phyloP scores from a whole-genome alignment of 495 filamentous ascomycete species.

The Wilcoxina mikolae region DNA sequence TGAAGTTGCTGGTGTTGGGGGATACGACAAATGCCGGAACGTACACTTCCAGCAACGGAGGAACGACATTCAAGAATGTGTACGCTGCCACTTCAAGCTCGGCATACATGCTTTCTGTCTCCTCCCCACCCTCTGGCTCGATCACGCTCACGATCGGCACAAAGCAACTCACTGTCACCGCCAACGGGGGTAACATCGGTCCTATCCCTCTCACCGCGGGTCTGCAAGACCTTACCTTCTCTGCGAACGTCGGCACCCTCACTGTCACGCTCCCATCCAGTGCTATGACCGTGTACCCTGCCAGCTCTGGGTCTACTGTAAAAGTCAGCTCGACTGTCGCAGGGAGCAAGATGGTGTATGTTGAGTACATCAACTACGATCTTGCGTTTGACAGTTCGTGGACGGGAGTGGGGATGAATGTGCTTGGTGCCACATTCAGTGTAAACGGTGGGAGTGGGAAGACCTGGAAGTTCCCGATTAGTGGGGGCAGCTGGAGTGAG shows the following conservation, averaged over 20 bases:
- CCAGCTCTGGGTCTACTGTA: slow-evolving; percentile 20
- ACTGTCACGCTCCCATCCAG: slow-evolving; percentile 26
- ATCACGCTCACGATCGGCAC: slow-evolving; percentile 9
- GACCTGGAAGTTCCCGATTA: slow-evolving; percentile 37
- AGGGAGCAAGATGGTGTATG: slow-evolving; percentile 31
- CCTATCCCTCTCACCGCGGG: not conserved
- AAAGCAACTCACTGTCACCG: not conserved
- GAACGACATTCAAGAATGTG: slow-evolving; percentile 27
- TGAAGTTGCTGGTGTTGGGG: slow-evolving; percentile 33
- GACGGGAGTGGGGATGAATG: slow-evolving; percentile 32
- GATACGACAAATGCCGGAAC: slow-evolving; percentile 28
- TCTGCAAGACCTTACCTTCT: slow-evolving; percentile 6
- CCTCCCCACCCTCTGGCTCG: slow-evolving; percentile 19
- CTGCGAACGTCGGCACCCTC: slow-evolving; percentile 12
- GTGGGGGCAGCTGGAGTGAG: slow-evolving; percentile 39
- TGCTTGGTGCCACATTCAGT: slow-evolving; percentile 35
- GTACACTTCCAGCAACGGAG: slow-evolving; percentile 16
- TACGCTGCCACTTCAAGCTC: slow-evolving; percentile 31
- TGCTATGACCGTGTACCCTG: too few relatives aligned
- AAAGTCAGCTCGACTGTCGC: slow-evolving; percentile 24
- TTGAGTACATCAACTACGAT: slow-evolving; percentile 41
- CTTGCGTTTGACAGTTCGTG: slow-evolving; percentile 35
- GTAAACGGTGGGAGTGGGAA: slow-evolving; percentile 34
- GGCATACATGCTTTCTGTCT: slow-evolving; percentile 24
- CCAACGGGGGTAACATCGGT: not conserved